phyloP scores from a whole-genome alignment of 768 basidiomycete genomes.

The Boletus bicolor region DNA sequence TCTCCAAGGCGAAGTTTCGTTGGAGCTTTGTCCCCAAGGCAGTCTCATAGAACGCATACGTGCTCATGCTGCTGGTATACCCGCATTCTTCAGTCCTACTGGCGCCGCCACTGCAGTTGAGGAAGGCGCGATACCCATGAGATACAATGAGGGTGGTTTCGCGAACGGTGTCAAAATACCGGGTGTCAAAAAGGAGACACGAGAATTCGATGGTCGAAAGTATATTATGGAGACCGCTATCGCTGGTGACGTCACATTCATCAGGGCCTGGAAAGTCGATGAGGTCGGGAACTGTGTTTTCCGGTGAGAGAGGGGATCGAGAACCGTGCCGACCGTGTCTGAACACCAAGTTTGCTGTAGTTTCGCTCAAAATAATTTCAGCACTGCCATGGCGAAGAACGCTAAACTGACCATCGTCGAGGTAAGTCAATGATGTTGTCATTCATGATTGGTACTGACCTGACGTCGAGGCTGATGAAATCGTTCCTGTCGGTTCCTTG shows the following conservation, averaged over 20 bases:
- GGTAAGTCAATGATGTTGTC: slow-evolving; percentile 36
- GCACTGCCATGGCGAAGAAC: slow-evolving; percentile 81
- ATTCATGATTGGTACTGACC: neutral
- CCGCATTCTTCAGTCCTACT: slow-evolving; percentile 92
- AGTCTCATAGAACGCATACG: slow-evolving; percentile 86
- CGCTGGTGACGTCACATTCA: slow-evolving; percentile 77
- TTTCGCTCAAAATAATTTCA: slow-evolving; percentile 87
- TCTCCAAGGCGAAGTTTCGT: slow-evolving; percentile 73
- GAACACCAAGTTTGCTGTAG: slow-evolving; percentile 34
- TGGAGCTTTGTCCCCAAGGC: slow-evolving; percentile 91
- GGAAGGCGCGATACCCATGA: slow-evolving; percentile 71
- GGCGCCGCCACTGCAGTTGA: slow-evolving; percentile 85
- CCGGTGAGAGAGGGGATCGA: slow-evolving; percentile 45
- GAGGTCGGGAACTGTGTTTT: slow-evolving; percentile 90
- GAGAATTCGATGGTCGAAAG: slow-evolving; percentile 73
- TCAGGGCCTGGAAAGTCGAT: slow-evolving; percentile 91
- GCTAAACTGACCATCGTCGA: slow-evolving; percentile 90
- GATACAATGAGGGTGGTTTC: slow-evolving; percentile 76
- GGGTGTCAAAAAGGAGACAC: slow-evolving; percentile 73
- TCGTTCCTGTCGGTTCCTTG: slow-evolving; percentile 78
- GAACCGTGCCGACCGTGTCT: neutral
- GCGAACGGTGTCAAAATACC: slow-evolving; percentile 64
- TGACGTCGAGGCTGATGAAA: slow-evolving; percentile 69
- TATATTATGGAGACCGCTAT: slow-evolving; percentile 83
- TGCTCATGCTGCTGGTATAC: slow-evolving; percentile 87